These are phyloP conservation scores for Vitis amurensis DNA, from an alignment of 164 flowering plant genomes.

Conservation along the genomic window DNA sequence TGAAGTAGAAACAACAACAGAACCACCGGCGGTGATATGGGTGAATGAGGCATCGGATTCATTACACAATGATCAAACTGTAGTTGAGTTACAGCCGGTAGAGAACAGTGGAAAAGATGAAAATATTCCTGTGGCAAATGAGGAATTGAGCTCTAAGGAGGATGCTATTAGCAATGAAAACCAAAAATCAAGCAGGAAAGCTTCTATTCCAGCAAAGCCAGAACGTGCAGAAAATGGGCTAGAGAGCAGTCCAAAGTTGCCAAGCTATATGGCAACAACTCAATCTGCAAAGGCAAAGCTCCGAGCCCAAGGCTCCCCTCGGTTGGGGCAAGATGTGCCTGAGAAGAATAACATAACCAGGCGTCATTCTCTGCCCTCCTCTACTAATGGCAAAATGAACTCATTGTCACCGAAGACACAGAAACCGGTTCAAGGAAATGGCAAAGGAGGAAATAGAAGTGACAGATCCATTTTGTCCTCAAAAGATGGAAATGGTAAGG, in stretches of 20 bases:
- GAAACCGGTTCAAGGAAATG: slow-evolving; percentile 37
- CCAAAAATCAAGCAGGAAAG: slow-evolving; percentile 48
- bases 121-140: slow-evolving; percentile 30
- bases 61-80: slow-evolving; percentile 20
- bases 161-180: slow-evolving; percentile 41
- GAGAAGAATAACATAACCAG: slow-evolving; percentile 53
- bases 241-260: slow-evolving; percentile 63
- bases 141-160: slow-evolving; percentile 42
- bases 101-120: slow-evolving; percentile 46
- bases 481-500: slow-evolving; percentile 64
- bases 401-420: slow-evolving; percentile 57
- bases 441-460: slow-evolving; percentile 36
- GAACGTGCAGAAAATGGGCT: slow-evolving; percentile 64
- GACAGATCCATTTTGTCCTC: slow-evolving; percentile 51
- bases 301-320: slow-evolving; percentile 58
- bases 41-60: slow-evolving; percentile 14
- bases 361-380: slow-evolving; percentile 71
- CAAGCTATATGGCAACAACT: slow-evolving; percentile 90
- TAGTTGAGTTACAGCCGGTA: slow-evolving; percentile 27
- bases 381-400: slow-evolving; percentile 48
- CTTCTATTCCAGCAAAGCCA: slow-evolving; percentile 60
- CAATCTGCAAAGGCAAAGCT: slow-evolving; percentile 85
- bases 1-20: slow-evolving; percentile 27
- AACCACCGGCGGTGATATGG: slow-evolving; percentile 4
- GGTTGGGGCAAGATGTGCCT: slow-evolving; percentile 39